Evolutionary conservation across 495 filamentous ascomycete species (phyloP).

Genomic region (Trichoderma virens): DNA sequence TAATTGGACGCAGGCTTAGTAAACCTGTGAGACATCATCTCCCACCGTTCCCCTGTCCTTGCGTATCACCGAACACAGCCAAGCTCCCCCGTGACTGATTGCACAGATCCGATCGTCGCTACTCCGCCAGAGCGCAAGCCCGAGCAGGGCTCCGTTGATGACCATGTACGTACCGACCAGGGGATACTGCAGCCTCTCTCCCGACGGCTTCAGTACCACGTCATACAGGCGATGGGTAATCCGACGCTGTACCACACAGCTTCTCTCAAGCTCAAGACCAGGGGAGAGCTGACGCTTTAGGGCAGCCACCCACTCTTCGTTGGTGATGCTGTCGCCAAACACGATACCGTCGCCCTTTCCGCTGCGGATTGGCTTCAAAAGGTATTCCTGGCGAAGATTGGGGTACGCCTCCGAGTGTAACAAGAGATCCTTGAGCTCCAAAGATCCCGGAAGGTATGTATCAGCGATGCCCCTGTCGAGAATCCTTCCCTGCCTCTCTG

Average conservation of each 20-base stretch:
- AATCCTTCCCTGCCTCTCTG: constrained; percentile 19
- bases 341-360: constrained; percentile 37
- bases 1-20: no score
- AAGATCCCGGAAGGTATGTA: background rate
- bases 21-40: background rate
- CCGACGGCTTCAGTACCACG: constrained; percentile 12
- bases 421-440: background rate
- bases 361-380: constrained; percentile 32
- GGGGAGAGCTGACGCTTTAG: background rate
- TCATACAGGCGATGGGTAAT: constrained; percentile 13
- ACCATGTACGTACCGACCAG: constrained; percentile 14
- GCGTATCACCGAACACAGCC: constrained; percentile 11
- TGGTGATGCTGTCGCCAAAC: constrained; percentile 29
- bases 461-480: constrained; percentile 20
- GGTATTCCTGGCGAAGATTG: constrained; percentile 22
- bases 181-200: constrained; percentile 12
- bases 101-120: constrained; percentile 15
- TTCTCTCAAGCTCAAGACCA: background rate
- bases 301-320: constrained; percentile 12
- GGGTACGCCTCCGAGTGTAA: background rate
- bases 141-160: constrained; percentile 10
- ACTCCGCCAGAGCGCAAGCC: constrained; percentile 14
- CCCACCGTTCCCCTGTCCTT: background rate
- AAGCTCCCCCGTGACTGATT: constrained; percentile 14
- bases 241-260: constrained; percentile 7